A percentile compares a stretch with the other conserved stretches of the same genome.
Evolutionary conservation across 371 early-diverging fungal species (phyloP).

Genomic region (Gilbertella persicaria): DNA sequence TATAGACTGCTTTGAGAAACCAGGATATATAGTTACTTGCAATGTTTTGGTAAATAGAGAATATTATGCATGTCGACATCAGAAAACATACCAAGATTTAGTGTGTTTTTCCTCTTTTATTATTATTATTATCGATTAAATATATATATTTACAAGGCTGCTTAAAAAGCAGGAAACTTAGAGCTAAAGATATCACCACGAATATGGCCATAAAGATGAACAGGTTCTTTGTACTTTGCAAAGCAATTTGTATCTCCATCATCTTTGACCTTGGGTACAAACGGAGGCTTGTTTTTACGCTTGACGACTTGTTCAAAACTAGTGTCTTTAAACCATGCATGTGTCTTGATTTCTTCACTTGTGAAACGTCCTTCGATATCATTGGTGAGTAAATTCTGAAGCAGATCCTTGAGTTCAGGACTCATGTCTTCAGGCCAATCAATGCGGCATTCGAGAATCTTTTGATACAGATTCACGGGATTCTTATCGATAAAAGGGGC

Average conservation of each 20-base stretch:
- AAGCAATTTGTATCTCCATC: slow-evolving; percentile 95
- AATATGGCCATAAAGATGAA: slow-evolving; percentile 54
- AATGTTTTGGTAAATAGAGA: too few species aligned
- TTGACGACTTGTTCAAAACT: slow-evolving; percentile 83
- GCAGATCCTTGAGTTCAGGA: slow-evolving; percentile 84
- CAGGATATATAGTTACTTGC: too few species aligned
- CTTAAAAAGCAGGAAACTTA: slow-evolving; percentile 47
- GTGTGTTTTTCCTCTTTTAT: too few species aligned
- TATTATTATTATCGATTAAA: background rate
- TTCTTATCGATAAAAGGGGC: slow-evolving; percentile 97
- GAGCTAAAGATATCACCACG: slow-evolving; percentile 37
- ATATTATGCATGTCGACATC: too few species aligned
- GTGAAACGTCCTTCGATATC: slow-evolving; percentile 89
- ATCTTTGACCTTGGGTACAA: slow-evolving; percentile 78
- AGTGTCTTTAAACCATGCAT: slow-evolving; percentile 94
- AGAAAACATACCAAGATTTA: too few species aligned
- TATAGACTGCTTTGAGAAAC: too few species aligned
- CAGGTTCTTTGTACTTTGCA: slow-evolving; percentile 88
- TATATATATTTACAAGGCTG: background rate
- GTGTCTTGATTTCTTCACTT: slow-evolving; percentile 87
- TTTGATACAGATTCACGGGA: slow-evolving; percentile 79
- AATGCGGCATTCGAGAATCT: slow-evolving; percentile 73
- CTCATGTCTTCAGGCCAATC: slow-evolving; percentile 87
- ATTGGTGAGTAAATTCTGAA: slow-evolving; percentile 82
- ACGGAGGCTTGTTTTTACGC: slow-evolving; percentile 85